Evolutionary conservation across 345 rosid genomes (phyloP), one percentile per base, ranked within the genome.

Genomic region (Euclidium syriacum): DNA sequence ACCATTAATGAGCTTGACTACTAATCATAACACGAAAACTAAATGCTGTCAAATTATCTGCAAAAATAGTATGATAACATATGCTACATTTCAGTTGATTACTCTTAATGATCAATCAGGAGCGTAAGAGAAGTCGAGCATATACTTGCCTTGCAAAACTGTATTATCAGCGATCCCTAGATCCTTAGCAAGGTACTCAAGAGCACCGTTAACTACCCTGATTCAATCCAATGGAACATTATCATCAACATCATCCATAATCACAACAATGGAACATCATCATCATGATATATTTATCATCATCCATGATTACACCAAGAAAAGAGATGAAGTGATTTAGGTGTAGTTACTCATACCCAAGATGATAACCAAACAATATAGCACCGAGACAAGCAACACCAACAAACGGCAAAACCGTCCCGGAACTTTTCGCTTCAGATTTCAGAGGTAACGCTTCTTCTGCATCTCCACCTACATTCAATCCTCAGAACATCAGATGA

Each of bases 381-480:
- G 99, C 97, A 66, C 97, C 99, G 53, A 94, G 82, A 73, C 97
- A 90, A 73, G 99, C 96, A 75, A 94, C 82, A 14, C 85, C 97
- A 27, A 94, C 96, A 64, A 75, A 90, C 3, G 99, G 97, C 58
- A 90, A 77, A 59, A 94, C 96, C 0, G 78, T 77, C 34, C 97
- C 97, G 2, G 90, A 74, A 69, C 87, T 83, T 64, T 75, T 77
- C n/a, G 32, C 70, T 39, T 64, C 75, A 34, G 77, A 80, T 64
- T 73, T 79, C 42, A 81, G 34, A 25, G 83, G 88, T 10, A 73
- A 4, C 55, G 58, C 75, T 51, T 78, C 95, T 65, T 84, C 98
- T 25, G 77, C 57, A 38, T 85, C 94, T 68, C 83, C 91, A 68
- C 72, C 97, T 90, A 65, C 63, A 72, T 33, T 56, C 18, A 44